Evolutionary conservation across 2,329 filamentous ascomycete species (phyloP).

Genomic region (Pseudogymnoascus sp.): DNA sequence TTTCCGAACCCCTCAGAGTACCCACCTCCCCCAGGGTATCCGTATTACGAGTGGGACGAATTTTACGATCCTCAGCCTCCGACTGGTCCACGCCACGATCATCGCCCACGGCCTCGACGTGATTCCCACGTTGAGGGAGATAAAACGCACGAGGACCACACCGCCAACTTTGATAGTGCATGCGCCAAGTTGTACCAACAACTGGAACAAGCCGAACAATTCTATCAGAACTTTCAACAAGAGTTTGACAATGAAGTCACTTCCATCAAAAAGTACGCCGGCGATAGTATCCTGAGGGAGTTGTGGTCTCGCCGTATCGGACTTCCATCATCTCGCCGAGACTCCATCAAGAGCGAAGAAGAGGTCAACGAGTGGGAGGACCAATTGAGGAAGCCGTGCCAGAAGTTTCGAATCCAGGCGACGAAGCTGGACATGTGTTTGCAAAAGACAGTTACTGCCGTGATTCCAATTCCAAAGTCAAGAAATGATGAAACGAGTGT

Average conservation of each 20-base stretch:
- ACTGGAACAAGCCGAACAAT: constrained; percentile 17
- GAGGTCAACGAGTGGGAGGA: not conserved
- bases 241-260: constrained; percentile 17
- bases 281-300: constrained; percentile 11
- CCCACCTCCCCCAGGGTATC: not conserved
- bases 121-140: not conserved
- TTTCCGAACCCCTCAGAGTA: not conserved
- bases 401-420: not conserved
- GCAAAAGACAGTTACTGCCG: not conserved
- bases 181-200: constrained; percentile 13
- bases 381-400: not conserved
- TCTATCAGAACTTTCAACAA: constrained; percentile 19
- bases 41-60: not conserved
- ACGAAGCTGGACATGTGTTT: not conserved
- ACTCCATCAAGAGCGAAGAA: constrained; percentile 1
- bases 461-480: not conserved
- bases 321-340: constrained; percentile 13
- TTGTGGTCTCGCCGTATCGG: constrained; percentile 18
- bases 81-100: not conserved
- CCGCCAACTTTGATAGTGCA: not conserved
- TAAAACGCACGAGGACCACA: not conserved
- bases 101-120: not conserved
- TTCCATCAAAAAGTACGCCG: constrained; percentile 15
- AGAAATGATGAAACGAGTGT: constrained; percentile 9
- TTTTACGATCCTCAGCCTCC: not conserved